phyloP scores from a whole-genome alignment of 192 early-diverging fungal genomes.

The Chytriomyces confervae region DNA sequence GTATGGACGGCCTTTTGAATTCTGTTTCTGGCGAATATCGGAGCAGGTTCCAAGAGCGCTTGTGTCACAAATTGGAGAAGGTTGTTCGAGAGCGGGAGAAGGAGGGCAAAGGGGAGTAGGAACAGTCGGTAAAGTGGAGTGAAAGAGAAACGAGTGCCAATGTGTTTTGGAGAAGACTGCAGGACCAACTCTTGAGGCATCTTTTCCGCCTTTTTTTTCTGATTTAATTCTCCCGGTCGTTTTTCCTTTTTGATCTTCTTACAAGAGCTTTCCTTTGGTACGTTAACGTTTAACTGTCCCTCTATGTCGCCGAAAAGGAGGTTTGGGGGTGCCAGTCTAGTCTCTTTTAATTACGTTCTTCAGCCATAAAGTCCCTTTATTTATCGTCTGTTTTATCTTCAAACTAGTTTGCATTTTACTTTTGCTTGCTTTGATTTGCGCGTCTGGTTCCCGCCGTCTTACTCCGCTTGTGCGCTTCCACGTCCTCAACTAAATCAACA shows the following conservation, averaged over 20 bases:
- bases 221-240: neutral
- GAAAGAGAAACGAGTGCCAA: too few species aligned
- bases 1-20: conserved; percentile 39
- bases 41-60: conserved; percentile 26
- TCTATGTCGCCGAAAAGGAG: too few species aligned
- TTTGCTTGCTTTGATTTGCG: neutral
- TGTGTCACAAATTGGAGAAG: conserved; percentile 33
- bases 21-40: conserved; percentile 41
- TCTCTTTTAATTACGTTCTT: too few species aligned
- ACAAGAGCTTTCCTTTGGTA: too few species aligned
- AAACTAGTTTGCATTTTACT: neutral
- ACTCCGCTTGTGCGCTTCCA: neutral
- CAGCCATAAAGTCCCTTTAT: too few species aligned
- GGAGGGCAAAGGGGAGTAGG: neutral
- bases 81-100: conserved; percentile 23
- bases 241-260: neutral
- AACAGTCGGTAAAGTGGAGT: neutral
- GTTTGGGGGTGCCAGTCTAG: too few species aligned
- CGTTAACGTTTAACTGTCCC: too few species aligned
- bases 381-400: too few species aligned
- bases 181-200: neutral
- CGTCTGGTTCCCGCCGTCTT: too few species aligned
- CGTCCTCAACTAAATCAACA: conserved; percentile 19
- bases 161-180: neutral
- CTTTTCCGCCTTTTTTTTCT: conserved; percentile 3